Base-by-base conservation (phyloP, 2,329 filamentous ascomycete species). In the Aspergillus costaricaensis region DNA sequence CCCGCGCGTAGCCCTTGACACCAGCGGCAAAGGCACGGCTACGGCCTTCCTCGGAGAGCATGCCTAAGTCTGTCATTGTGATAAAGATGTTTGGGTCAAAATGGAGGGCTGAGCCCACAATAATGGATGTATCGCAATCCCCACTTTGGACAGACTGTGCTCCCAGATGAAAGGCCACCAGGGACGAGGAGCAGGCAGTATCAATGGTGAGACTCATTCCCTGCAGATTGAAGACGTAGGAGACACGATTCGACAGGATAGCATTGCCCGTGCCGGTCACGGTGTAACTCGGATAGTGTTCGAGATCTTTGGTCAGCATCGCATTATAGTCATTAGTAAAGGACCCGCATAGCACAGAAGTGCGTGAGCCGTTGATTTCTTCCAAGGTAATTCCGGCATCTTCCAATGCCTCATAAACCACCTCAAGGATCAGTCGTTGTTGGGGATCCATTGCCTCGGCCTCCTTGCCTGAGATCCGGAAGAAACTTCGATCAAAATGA, bases 401-500 rank as follows among this genome's bases (percentile, higher is more conserved):
- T 32, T 64, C 72, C 54, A 65, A 62, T 8, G 75, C 75, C 50
- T 82, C 75, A 63, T 81, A 82, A 0, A 79, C 76, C 1, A 69
- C 71, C 63, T 81, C 75, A 4, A 72, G 41, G 3, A 69, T 59
- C 5, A 68, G 44, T 2, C 69, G 44, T 32, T 70, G 68, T 49
- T 70, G 67, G 30, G 70, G 70, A 55, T 72, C 70, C 53, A 72
- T 70, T 3, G 81, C 80, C 9, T 67, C 67, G n/a, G 65, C 70
- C 36, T 72, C 70, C 5, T 30, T 49, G 5, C 57, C 27, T 1
- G 54, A 55, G 53, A 72, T 70, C 21, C 56, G 56, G 57, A 72
- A 72, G 58, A 72, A 72, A 4, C 38, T 39, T 8, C 61, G 56
- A 51, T 72, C 70, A 36, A 72, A 72, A 17, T 32, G 36, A 8